phyloP scores from a whole-genome alignment of 768 basidiomycete genomes.

The Chalciporus pseudorubinellus region DNA sequence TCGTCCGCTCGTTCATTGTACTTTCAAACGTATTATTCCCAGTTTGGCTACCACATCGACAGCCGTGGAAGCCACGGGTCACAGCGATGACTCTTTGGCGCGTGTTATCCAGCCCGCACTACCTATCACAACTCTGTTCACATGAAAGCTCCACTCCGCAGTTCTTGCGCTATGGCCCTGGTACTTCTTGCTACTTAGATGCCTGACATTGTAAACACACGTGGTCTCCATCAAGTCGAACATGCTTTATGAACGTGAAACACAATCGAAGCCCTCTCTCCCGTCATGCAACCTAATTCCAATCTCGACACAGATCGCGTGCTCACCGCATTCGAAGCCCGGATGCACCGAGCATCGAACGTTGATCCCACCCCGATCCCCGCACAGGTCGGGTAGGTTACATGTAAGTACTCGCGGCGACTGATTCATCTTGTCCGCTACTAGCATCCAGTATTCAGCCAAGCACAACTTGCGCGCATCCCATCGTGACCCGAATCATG shows the following conservation, averaged over 20 bases:
- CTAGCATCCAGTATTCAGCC: background rate
- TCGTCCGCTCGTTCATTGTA: background rate
- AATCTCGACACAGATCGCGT: constrained; percentile 27
- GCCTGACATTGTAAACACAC: background rate
- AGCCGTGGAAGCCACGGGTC: constrained; percentile 25
- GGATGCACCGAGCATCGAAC: background rate
- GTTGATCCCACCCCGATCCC: constrained; percentile 18
- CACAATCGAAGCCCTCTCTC: constrained; percentile 9
- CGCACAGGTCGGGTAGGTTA: constrained; percentile 13
- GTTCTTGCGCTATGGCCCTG: background rate
- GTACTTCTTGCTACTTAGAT: background rate
- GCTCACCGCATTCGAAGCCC: constrained; percentile 15
- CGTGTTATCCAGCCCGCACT: constrained; percentile 21
- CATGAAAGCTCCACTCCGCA: constrained; percentile 17
- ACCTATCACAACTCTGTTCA: constrained; percentile 19
- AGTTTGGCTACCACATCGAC: background rate
- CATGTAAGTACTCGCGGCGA: background rate
- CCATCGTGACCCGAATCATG: constrained; percentile 19
- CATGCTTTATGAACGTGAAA: constrained; percentile 12
- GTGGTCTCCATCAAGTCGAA: constrained; percentile 1
- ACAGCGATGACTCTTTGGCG: constrained; percentile 1
- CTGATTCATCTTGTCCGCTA: background rate
- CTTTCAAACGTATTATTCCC: background rate
- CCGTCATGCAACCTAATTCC: constrained; percentile 20
- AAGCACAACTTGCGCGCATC: background rate